Percentiles rank a stretch among this genome's conserved stretches.
These are phyloP conservation scores for Xylaria hypoxylon DNA, from an alignment of 2,329 filamentous ascomycete genomes.

Conservation along the genomic window DNA sequence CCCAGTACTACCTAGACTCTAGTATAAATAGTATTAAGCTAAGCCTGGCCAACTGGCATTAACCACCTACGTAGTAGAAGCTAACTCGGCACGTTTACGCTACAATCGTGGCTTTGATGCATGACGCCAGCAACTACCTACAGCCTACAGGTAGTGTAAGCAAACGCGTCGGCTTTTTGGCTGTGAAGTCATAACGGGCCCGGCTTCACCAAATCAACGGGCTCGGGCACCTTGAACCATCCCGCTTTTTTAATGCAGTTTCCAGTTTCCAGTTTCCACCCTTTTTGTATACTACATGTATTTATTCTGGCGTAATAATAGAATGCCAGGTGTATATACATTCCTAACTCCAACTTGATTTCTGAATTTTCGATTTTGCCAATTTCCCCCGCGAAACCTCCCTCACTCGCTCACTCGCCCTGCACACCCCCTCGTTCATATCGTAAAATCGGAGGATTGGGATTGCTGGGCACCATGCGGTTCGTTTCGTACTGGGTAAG, in stretches of 20 bases:
- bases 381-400: neutral
- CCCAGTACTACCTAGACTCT: no score
- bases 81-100: neutral
- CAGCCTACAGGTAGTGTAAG: neutral
- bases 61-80: neutral
- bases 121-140: conserved; percentile 29
- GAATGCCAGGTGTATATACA: conserved; percentile 1
- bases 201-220: conserved; percentile 10
- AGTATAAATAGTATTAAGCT: no score
- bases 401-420: neutral
- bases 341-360: neutral
- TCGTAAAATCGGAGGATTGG: neutral
- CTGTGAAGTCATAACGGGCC: conserved; percentile 32
- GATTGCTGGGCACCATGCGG: conserved; percentile 37
- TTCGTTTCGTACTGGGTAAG: conserved; percentile 48
- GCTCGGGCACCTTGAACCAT: conserved; percentile 17
- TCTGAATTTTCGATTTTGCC: neutral
- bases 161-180: conserved; percentile 22
- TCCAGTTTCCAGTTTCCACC: neutral
- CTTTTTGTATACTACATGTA: neutral
- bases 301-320: neutral
- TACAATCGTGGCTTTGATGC: conserved; percentile 26
- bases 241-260: conserved; percentile 30
- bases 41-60: no score
- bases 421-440: neutral